Evolutionary conservation across 1,139 yeast species (phyloP), one percentile per base, ranked within the genome.

Genomic region (Debaryomycetaceae sp.): DNA sequence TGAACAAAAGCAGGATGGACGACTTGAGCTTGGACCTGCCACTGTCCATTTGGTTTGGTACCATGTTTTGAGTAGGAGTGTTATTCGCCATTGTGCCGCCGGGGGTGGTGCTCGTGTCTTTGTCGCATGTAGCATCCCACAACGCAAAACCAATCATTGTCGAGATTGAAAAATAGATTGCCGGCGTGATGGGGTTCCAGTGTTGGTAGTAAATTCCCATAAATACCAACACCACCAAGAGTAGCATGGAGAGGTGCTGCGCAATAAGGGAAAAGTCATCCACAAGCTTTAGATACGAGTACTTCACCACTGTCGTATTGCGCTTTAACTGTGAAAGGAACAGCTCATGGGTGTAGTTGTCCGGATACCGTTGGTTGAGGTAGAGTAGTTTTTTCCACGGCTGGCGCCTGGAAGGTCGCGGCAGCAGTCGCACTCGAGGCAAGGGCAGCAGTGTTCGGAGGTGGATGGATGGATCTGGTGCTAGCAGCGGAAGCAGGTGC

Each of bases 301-400:
- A 80, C 37, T 71, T 68, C 22, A 75, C 74, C 23, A 85, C 91
- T 9, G 88, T 79, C 20, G 86, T 67, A 56, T 86, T 86, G 29
- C 93, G 64, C 43, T 79, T 77, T 42, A 89, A 66, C 49, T 82
- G 94, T 3, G 88, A 76, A 12, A 88, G 61, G 49, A 91, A 91
- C 6, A 89, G 74, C 7, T 61, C 58, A 49, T 88, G 94, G 2
- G 95, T 91, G 57, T 85, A 85, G 54, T 88, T 91, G 53, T 91
- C 98, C 0, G 95, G 95, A 48, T 79, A 89, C 10, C 84, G 84
- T 49, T 89, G 96, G 38, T 73, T 71, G 27, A 83, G 71, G 80
- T 95, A 91, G n/a, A 91, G 68, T 27, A 88, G 71, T 48, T 93
- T 84, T 45, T 82, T 71, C 97, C 97, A 89, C 11, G 68, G 61